A percentile compares a stretch with the other conserved stretches of the same genome.
These are phyloP conservation scores for Antitrichia curtipendula DNA, from an alignment of 225 moss, liverwort and hornwort genomes.

Conservation along the genomic window DNA sequence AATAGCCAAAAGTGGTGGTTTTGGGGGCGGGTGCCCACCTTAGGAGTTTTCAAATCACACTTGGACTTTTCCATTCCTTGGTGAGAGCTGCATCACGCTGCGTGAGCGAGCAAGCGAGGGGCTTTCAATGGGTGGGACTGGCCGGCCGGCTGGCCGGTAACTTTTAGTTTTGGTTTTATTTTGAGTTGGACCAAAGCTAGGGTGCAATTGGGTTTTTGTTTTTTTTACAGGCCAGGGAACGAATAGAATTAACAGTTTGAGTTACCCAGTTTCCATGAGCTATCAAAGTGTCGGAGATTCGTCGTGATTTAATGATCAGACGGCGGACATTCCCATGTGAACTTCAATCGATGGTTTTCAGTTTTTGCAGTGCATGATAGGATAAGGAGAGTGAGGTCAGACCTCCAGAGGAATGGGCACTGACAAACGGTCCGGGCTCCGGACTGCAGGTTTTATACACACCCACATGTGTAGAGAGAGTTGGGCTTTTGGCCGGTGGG, in stretches of 20 bases:
- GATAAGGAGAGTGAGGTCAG: background rate
- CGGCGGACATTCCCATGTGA: background rate
- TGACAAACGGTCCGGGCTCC: background rate
- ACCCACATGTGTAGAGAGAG: background rate
- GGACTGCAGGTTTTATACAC: background rate
- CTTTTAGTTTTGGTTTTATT: background rate
- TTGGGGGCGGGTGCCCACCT: too few relatives aligned
- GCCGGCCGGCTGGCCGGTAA: accelerated
- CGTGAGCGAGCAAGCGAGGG: accelerated
- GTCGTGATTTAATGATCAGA: background rate
- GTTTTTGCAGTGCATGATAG: background rate
- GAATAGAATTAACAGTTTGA: too few relatives aligned
- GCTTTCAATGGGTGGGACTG: background rate
- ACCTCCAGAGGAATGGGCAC: background rate
- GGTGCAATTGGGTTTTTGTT: too few relatives aligned
- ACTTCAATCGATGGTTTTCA: background rate
- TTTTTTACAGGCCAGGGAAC: too few relatives aligned
- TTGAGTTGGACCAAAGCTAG: too few relatives aligned
- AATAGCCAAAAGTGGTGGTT: accelerated
- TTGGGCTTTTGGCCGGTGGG: too few relatives aligned
- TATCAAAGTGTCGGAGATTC: background rate
- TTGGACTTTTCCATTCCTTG: background rate
- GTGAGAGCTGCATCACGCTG: background rate
- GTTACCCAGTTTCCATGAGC: background rate
- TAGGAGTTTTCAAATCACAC: background rate